phyloP scores from a whole-genome alignment of 1,139 yeast genomes.

The Pichia sp. region DNA sequence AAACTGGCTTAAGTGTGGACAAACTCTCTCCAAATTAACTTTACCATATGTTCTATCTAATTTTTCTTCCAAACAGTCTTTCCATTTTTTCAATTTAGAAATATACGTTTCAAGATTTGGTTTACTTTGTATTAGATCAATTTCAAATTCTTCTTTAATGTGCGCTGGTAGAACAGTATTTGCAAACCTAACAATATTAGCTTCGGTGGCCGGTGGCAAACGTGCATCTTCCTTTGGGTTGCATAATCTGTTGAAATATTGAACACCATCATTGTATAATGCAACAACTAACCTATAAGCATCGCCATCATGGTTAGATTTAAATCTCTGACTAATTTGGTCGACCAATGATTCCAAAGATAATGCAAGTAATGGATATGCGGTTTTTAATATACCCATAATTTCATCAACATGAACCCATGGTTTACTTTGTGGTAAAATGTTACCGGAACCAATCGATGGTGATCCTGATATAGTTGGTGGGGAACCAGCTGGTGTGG shows the following conservation, averaged over 20 bases:
- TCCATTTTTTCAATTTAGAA: conserved; percentile 80
- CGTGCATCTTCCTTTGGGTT: conserved; percentile 85
- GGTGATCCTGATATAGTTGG: not conserved
- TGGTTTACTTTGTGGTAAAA: conserved; percentile 43
- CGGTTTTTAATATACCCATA: conserved; percentile 91
- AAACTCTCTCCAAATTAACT: conserved; percentile 78
- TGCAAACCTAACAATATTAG: conserved; percentile 83
- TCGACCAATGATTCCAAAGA: conserved; percentile 93
- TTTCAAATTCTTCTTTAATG: conserved; percentile 84
- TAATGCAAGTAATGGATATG: conserved; percentile 87
- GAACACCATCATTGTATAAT: conserved; percentile 87
- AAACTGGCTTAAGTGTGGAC: conserved; percentile 94
- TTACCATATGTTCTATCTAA: conserved; percentile 76
- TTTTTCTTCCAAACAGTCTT: conserved; percentile 86
- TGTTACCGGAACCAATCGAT: conserved; percentile 11
- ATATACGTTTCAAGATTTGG: conserved; percentile 90
- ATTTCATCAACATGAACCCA: conserved; percentile 96
- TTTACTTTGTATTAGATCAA: conserved; percentile 80
- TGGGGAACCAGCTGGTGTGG: conserved; percentile 12
- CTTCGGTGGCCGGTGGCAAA: conserved; percentile 87
- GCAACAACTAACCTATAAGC: conserved; percentile 93
- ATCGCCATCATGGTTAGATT: conserved; percentile 93
- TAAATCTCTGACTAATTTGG: conserved; percentile 90
- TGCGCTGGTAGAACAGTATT: conserved; percentile 90
- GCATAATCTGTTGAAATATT: conserved; percentile 74